Conservation (phyloP, 164 flowering plant species). For the Vitis amurensis region DNA sequence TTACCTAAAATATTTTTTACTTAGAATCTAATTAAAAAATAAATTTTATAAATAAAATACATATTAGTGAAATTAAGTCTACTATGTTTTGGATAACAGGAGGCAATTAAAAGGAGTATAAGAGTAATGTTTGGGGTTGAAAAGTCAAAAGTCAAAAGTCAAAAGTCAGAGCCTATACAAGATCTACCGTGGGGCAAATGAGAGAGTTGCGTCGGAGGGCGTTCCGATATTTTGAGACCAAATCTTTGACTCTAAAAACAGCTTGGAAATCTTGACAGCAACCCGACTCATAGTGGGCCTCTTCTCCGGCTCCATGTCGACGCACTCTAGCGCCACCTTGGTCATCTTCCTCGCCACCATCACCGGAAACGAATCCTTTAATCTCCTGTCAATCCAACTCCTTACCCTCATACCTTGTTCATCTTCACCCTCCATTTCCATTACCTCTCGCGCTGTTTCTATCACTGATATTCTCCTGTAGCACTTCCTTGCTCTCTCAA, state of each 20-base stretch:
- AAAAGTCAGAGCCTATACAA: not conserved
- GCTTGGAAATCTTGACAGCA: constrained; percentile 50
- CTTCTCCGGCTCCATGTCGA: constrained; percentile 50
- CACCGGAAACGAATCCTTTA: constrained; percentile 79
- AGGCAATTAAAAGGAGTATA: too few relatives aligned
- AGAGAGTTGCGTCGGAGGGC: constrained; percentile 47
- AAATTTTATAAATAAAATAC: too few relatives aligned
- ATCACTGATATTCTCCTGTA: constrained; percentile 50
- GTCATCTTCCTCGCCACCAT: constrained; percentile 67
- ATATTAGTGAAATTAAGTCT: too few relatives aligned
- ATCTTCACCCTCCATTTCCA: constrained; percentile 29
- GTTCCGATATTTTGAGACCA: constrained; percentile 51
- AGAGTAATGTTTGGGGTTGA: too few relatives aligned
- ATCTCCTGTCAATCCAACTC: constrained; percentile 66
- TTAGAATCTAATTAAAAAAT: too few relatives aligned
- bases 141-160: too few relatives aligned
- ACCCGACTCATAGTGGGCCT: constrained; percentile 75
- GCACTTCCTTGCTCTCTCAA: constrained; percentile 39
- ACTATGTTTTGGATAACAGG: too few relatives aligned
- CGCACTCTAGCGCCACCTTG: constrained; percentile 61
- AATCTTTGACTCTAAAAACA: constrained; percentile 52
- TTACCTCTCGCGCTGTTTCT: constrained; percentile 53
- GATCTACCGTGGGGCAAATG: constrained; percentile 51
- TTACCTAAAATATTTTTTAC: too few relatives aligned
- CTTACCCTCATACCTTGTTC: constrained; percentile 28